Evolutionary conservation across 176 grass and related monocot species (phyloP).

Genomic region (Chloris gayana): DNA sequence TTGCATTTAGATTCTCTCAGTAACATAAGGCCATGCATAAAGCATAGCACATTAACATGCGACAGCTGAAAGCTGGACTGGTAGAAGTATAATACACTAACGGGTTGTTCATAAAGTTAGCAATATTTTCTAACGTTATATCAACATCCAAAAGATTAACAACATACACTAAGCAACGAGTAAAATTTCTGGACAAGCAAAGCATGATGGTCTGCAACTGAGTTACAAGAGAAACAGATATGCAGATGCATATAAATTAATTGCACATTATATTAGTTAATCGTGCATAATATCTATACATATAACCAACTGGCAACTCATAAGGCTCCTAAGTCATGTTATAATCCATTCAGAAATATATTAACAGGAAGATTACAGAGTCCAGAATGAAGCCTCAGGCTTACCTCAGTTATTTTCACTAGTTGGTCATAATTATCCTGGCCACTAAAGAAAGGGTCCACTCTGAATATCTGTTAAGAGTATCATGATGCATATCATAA

Average conservation of each 20-base stretch:
- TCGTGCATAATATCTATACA: neutral
- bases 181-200: slow-evolving; percentile 11
- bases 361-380: neutral
- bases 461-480: slow-evolving; percentile 70
- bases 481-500: slow-evolving; percentile 18
- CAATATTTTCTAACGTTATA: neutral
- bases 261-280: neutral
- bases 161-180: neutral
- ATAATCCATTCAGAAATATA: slow-evolving; percentile 16
- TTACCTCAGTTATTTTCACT: slow-evolving; percentile 94
- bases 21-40: slow-evolving; percentile 17
- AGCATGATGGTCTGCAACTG: neutral
- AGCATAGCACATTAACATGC: neutral
- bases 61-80: neutral
- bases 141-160: neutral
- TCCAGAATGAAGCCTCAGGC: slow-evolving; percentile 9
- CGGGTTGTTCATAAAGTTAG: neutral
- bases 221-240: neutral
- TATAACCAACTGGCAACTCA: neutral
- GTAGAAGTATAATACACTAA: slow-evolving; percentile 3
- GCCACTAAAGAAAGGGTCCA: slow-evolving; percentile 91
- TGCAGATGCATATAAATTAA: neutral
- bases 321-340: neutral
- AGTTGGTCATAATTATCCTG: slow-evolving; percentile 96
- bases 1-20: too few relatives aligned